Percentiles rank a stretch among this genome's conserved stretches.
Conservation (phyloP, 306 rosid genomes). For the Begonia loranthoides region DNA sequence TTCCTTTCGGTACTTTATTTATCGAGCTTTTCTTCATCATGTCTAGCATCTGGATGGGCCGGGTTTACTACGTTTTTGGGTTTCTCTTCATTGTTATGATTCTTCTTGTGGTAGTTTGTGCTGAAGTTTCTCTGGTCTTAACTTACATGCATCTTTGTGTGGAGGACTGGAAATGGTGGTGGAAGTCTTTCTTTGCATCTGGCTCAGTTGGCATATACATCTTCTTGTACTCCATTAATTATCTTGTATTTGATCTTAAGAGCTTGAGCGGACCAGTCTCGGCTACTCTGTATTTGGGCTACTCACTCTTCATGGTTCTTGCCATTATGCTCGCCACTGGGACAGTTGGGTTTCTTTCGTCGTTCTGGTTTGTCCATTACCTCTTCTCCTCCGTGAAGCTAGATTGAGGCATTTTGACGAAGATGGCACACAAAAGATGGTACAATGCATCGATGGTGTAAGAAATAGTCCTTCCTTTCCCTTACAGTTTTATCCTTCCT, state of each 20-base stretch:
- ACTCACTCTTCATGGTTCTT: constrained; percentile 50
- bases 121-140: constrained; percentile 55
- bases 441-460: too few species aligned
- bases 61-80: constrained; percentile 61
- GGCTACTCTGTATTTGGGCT: constrained; percentile 57
- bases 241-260: constrained; percentile 52
- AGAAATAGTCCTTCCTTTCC: too few species aligned
- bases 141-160: constrained; percentile 74
- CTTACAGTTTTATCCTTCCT: too few species aligned
- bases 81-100: constrained; percentile 44
- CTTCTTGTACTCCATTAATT: constrained; percentile 52
- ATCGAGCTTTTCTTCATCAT: constrained; percentile 69
- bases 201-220: constrained; percentile 62
- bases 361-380: constrained; percentile 67
- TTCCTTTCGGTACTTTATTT: constrained; percentile 58
- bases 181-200: constrained; percentile 70
- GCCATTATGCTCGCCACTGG: constrained; percentile 71
- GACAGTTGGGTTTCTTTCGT: constrained; percentile 63
- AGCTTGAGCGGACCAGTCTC: constrained; percentile 61
- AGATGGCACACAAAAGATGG: too few species aligned
- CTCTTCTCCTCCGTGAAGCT: constrained; percentile 60
- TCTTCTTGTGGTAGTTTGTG: constrained; percentile 59
- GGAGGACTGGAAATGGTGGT: constrained; percentile 80
- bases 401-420: constrained; percentile 27
- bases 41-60: constrained; percentile 71